phyloP scores from a whole-genome alignment of 305 asterid genomes.

The Andrographis paniculata region DNA sequence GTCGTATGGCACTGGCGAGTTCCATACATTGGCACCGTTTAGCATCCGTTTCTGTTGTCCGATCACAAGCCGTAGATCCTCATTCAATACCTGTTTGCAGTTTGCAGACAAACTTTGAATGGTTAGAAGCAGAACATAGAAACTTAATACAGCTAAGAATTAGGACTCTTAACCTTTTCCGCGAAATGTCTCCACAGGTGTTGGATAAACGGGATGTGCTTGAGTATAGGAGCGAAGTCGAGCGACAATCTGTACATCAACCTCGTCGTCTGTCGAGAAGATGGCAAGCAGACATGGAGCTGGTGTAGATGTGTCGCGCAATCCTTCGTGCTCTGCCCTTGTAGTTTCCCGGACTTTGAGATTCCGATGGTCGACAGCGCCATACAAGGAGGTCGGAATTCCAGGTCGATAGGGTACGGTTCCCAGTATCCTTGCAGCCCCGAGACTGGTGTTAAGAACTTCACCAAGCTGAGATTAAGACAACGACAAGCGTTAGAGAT shows the following conservation, averaged over 20 bases:
- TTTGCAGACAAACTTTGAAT: background rate
- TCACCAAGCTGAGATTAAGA: conserved; percentile 44
- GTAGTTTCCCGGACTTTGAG: conserved; percentile 69
- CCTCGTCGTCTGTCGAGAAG: conserved; percentile 64
- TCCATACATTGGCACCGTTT: conserved; percentile 64
- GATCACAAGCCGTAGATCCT: conserved; percentile 60
- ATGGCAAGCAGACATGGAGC: conserved; percentile 70
- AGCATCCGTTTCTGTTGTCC: conserved; percentile 75
- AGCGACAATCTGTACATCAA: conserved; percentile 73
- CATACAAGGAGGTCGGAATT: conserved; percentile 72
- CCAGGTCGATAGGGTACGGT: conserved; percentile 81
- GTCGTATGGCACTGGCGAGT: conserved; percentile 61
- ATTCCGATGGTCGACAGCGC: conserved; percentile 71
- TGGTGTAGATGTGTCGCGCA: conserved; percentile 80
- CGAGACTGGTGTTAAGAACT: conserved; percentile 56
- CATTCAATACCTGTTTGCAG: conserved; percentile 52
- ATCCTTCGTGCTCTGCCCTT: conserved; percentile 55
- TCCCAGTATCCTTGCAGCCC: conserved; percentile 84
- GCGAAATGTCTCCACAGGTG: conserved; percentile 71
- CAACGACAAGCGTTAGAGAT: background rate
- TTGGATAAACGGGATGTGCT: conserved; percentile 62
- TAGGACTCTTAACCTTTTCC: conserved; percentile 35
- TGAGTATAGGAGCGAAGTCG: conserved; percentile 64
- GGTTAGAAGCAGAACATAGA: background rate
- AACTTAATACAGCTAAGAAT: too few species aligned